Conservation (phyloP, 2,329 filamentous ascomycete species). For the Talaromyces atroroseus region DNA sequence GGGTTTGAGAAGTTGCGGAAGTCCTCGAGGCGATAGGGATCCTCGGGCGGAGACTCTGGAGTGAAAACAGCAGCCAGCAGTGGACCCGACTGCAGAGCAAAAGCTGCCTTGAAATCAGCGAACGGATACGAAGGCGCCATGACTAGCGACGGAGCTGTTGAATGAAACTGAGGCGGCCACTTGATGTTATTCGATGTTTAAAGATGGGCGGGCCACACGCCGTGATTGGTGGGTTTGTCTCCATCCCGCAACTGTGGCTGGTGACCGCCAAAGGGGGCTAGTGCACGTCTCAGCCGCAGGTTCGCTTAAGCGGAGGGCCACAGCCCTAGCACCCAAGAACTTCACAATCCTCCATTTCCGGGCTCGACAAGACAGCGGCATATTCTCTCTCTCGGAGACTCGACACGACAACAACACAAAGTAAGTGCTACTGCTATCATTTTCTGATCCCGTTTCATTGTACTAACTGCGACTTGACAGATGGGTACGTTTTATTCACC, state of each 20-base stretch:
- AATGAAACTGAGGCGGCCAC: no score
- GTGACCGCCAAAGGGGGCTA: conserved; percentile 21
- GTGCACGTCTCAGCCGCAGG: conserved; percentile 21
- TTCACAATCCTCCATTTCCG: conserved; percentile 38
- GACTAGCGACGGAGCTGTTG: conserved; percentile 12
- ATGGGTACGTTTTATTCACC: conserved; percentile 53
- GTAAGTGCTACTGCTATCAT: conserved; percentile 17
- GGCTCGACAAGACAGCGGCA: conserved; percentile 26
- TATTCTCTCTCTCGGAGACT: conserved; percentile 27
- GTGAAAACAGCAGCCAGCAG: conserved; percentile 68
- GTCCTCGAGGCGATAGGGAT: conserved; percentile 61
- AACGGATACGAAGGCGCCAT: conserved; percentile 66
- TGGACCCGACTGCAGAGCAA: conserved; percentile 62
- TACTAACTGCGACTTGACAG: conserved; percentile 33
- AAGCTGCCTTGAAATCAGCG: conserved; percentile 65
- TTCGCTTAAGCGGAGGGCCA: conserved; percentile 41
- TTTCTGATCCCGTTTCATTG: conserved; percentile 17
- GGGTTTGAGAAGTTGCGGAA: conserved; percentile 68
- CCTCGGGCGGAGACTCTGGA: conserved; percentile 58
- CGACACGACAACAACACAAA: conserved; percentile 39
- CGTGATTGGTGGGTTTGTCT: conserved; percentile 9
- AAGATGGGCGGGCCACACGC: not conserved
- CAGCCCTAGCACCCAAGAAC: conserved; percentile 40
- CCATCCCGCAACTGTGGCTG: conserved; percentile 15
- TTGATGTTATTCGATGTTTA: not conserved